Evolutionary conservation across 2,329 filamentous ascomycete genomes (phyloP), one percentile per base, ranked within the genome.

Genomic region (Chaetomium globosum): DNA sequence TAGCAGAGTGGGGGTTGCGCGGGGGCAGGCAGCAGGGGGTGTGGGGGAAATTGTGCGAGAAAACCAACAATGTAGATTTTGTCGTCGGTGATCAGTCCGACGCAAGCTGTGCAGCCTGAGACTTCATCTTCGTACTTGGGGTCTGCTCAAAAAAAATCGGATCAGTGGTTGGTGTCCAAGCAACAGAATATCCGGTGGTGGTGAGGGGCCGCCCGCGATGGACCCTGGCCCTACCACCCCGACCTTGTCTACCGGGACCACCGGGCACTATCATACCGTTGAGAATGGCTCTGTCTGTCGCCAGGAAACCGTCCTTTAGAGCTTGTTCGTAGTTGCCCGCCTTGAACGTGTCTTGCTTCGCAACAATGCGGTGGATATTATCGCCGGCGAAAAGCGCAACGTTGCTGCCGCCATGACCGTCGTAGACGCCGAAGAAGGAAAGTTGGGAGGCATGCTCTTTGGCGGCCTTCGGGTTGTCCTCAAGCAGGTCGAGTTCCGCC

Each of bases 71-170:
- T 89, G 80, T 90, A 98, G 77, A 99, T 93, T 80, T 96, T 97
- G 77, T 95, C 89, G 74, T 89, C 88, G 49, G 91, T 94, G 72
- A 98, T 88, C 73, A 99, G 82, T 71, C 90, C 89, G 71, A 97
- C 94, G 60, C 95, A 95, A 61, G 95, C 93, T 68, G 95, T 99
- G 81, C 95, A 99, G 70, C 95, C 95, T 67, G 95, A 99, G 64
- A 98, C 93, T 79, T 99, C 95, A 74, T 98, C 94, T 77, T 97
- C 92, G 76, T 98, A 98, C 79, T 91, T 92, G 70, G 95, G 92
- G 80, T 99, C 95, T 99, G 78, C 61, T 68, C 57, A 36, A 36
- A 36, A 53, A 51, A 67, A 36, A 52, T 63, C 60, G 61, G 57
- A 59, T 70, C 65, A 69, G 67, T 63, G 43, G 48, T 9, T 39